Evolutionary conservation across 2,329 filamentous ascomycete species (phyloP).

Genomic region (Colletotrichum eremochloae): DNA sequence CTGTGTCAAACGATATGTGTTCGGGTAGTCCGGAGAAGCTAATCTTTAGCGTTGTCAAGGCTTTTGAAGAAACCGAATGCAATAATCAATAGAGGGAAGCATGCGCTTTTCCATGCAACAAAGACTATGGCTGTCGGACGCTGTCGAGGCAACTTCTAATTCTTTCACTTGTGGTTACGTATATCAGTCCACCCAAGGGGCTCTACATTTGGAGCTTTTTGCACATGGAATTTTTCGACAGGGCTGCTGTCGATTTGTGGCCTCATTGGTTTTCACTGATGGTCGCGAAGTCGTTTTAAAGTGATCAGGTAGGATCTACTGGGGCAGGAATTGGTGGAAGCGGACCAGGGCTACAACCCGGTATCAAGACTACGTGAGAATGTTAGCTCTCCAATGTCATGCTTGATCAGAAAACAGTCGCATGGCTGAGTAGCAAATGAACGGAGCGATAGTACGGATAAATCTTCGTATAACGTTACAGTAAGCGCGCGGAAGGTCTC

Average conservation of each 20-base stretch:
- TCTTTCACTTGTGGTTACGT: neutral
- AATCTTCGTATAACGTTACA: neutral
- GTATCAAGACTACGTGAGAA: neutral
- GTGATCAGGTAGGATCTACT: neutral
- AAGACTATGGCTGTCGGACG: neutral
- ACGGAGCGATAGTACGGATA: neutral
- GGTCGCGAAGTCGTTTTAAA: neutral
- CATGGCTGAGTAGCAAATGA: neutral
- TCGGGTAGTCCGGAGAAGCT: neutral
- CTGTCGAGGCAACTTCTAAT: neutral
- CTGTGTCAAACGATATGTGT: neutral
- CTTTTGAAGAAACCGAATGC: neutral
- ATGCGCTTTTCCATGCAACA: neutral
- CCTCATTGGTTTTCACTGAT: neutral
- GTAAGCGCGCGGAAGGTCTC: constrained; percentile 14
- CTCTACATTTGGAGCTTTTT: neutral
- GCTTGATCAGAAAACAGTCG: neutral
- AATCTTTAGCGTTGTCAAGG: neutral
- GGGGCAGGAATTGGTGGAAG: neutral
- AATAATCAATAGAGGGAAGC: neutral
- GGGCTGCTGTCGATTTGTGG: neutral
- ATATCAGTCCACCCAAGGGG: too few species aligned
- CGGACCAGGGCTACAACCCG: neutral
- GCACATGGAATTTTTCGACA: neutral
- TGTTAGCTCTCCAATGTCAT: neutral